Evolutionary conservation across 805 yeast genomes (phyloP), one percentile per base, ranked within the genome.

Genomic region (Henningerozyma blattae): DNA sequence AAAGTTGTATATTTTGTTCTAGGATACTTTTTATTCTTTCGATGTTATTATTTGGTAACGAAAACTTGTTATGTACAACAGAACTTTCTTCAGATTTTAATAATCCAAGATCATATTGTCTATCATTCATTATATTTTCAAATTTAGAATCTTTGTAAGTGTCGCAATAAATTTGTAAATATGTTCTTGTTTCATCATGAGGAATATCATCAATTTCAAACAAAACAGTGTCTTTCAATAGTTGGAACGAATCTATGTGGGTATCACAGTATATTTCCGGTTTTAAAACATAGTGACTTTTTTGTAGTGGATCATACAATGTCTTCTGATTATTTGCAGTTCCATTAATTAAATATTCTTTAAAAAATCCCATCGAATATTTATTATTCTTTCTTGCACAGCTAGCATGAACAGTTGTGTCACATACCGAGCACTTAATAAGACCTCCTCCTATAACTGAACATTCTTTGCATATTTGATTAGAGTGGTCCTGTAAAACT

Each of bases 361-460:
- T 44, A 18, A 33, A 22, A 20, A 51, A 48, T 3, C 39, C 34
- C 14, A 50, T 28, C 3, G 30, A 34, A 26, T 30, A 44, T 1
- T 34, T 37, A 2, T 35, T 31, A 17, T 35, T 27, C 25, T 38
- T 40, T 31, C 46, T 50, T 4, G 53, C 54, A 39, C 60, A 55
- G 12, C 51, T 47, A 3, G 42, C 42, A 41, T 55, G 60, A 19
- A 37, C 41, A 4, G 22, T 15, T 12, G 34, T 26, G 1, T 30
- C 12, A 30, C 57, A 51, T 6, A 32, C 13, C 3, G 39, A 40
- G 40, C 60, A 51, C 15, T 35, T 25, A 6, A 41, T 36, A 3
- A 50, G 26, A 0, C 72, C 65, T 3, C 85, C 85, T 32, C 72
- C 71, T 3, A 34, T 39, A 8, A 58, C 46, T 7, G 58, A 53